Base-by-base conservation (phyloP, 2,329 filamentous ascomycete species). In the Daldinia sp. region DNA sequence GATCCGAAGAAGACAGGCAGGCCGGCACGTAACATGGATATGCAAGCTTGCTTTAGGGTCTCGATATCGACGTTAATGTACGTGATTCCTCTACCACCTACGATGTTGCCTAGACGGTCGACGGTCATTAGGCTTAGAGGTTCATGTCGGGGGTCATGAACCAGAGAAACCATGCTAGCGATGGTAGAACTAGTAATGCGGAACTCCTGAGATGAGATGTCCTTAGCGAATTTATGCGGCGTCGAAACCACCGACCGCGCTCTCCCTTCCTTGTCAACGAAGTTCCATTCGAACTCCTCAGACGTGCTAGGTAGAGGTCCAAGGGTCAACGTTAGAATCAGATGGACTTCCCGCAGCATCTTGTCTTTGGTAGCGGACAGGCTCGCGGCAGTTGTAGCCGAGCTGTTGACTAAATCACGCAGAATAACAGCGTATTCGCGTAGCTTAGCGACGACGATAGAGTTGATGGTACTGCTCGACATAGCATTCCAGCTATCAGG, bases 1-100 rank as follows among this genome's bases (percentile, higher is more conserved):
- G 88, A 92, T 63, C 94, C 94, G 78, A 97, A 97, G 85, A 97
- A 97, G 57, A 97, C 88, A 9, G 94, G 93, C 4, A 93, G 81
- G 1, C 93, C 93, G 10, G 90, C 89, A 76, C 89, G 87, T 55
- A 97, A 87, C 92, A 94, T 96, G 33, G 87, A 84, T 55, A 97
- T 88, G 73, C 90, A 92, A 0, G 91, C 89, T 0, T 82, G 77
- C 80, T 97, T 97, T 73, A 97, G 89, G 0, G 87, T 83, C 1
- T 79, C 71, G 84, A 94, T 94, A 67, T 90, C 85, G 15, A 96
- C 93, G 77, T 97, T 97, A 75, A 97, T 88, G 77, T 97, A 97
- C 7, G 89, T 92, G 60, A 97, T 86, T 3, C 88, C 87, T 7
- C 90, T 86, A 7, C 92, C 93, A 51, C 92, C 92, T 62, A 93